phyloP scores from a whole-genome alignment of 169 alveolate species.

The Eimeria praecox region DNA sequence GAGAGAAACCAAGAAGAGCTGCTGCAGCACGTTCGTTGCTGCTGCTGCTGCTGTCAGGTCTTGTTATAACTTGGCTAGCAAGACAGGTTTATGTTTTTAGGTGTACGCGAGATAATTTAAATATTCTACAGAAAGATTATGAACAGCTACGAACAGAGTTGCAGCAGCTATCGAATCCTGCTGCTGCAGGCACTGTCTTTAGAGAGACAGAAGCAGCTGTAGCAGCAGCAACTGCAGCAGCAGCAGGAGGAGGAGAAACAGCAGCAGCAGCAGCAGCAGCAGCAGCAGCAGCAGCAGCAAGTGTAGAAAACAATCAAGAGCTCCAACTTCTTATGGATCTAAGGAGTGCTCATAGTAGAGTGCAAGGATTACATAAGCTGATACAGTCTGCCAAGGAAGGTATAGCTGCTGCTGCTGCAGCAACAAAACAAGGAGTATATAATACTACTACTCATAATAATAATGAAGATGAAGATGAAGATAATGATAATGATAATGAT shows the following conservation, averaged over 20 bases:
- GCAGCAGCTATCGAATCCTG: background rate
- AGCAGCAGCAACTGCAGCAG: background rate
- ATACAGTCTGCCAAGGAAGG: background rate
- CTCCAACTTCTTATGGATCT: background rate
- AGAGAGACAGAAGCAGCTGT: background rate
- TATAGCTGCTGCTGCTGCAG: background rate
- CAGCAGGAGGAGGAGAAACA: background rate
- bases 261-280: background rate
- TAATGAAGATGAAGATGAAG: background rate
- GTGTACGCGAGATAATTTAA: background rate
- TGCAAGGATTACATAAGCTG: background rate
- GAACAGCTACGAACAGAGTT: background rate
- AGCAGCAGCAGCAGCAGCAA: background rate
- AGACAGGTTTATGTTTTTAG: background rate
- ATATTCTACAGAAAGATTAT: background rate
- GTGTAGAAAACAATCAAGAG: background rate
- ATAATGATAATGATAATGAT: no score
- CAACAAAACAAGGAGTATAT: background rate
- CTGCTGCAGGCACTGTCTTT: background rate
- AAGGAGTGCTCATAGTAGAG: background rate
- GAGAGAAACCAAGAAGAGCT: background rate
- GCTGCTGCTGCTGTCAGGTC: background rate
- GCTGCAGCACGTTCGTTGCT: background rate
- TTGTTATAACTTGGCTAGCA: background rate
- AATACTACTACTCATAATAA: background rate